phyloP scores from a whole-genome alignment of 139 green algal genomes.

The Chlorella sp. region DNA sequence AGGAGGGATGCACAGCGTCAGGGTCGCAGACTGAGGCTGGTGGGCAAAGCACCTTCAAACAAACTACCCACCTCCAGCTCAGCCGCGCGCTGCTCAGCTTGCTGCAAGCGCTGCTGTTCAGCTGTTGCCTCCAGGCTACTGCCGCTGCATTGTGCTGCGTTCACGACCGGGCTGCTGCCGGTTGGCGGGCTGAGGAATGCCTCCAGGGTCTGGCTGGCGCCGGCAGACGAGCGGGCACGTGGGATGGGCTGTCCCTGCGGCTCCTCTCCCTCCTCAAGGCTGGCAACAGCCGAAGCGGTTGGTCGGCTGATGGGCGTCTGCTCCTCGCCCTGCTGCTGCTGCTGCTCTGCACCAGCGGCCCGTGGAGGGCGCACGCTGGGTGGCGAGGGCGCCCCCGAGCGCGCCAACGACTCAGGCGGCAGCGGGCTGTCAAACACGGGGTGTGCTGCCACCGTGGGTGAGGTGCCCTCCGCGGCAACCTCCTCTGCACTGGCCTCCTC shows the following conservation, averaged over 20 bases:
- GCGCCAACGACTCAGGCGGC: background rate
- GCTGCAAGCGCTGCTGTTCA: background rate
- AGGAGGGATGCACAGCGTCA: too few species aligned
- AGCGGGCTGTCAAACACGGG: background rate
- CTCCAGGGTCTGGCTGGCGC: background rate
- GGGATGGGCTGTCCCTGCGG: background rate
- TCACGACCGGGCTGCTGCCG: background rate
- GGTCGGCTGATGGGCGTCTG: background rate
- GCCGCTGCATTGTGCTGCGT: background rate
- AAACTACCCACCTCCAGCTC: conserved; percentile 5
- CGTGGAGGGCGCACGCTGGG: background rate
- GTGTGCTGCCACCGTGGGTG: background rate
- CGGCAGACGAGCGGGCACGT: background rate
- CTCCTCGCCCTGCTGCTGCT: background rate
- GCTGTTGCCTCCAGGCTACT: background rate
- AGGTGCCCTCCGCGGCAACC: background rate
- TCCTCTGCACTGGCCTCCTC: background rate
- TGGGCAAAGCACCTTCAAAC: background rate
- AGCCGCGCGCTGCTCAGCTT: background rate
- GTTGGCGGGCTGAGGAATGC: background rate
- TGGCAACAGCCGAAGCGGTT: background rate
- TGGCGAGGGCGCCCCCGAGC: background rate
- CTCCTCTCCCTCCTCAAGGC: background rate
- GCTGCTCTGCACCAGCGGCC: background rate
- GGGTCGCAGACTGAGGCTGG: background rate